Base-by-base conservation (phyloP, 73 alveolate genomes). In the Paramecium tetraurelia region DNA sequence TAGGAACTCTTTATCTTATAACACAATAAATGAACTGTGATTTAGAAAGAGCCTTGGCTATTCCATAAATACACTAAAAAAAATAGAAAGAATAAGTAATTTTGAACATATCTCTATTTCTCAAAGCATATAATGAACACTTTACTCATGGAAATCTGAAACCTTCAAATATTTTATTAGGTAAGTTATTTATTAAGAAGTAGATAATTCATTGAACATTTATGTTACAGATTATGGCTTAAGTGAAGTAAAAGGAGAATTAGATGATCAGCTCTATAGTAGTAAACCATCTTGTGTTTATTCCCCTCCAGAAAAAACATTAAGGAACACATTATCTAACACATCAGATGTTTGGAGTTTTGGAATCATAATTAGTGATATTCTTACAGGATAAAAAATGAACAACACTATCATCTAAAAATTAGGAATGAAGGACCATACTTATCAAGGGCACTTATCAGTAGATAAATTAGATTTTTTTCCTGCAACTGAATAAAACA, bases 321-420 rank as follows among this genome's bases (percentile, higher is more conserved):
- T 72, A 29, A 38, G 27, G n/a, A 72, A 72, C 35, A 36, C 20
- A 72, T 72, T 72, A 38, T 20, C 86, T 4, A 72, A 36, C 7
- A 72, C 86, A 33, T 72, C 86, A 12, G 90, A 80, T 44, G 72
- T 80, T 18, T 80, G 90, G 90, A 44, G 76, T 44, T 80, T 80
- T 31, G 90, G 90, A 11, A 24, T 80, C 8, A 80, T 80, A n/a
- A 44, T 80, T 2, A 40, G 33, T 80, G 90, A 80, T 43, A 22
- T 41, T 20, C 50, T 80, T 12, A 43, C 90, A 43, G 84, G 84
- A 7, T 63, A 63, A 27, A 31, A 31, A 63, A 33, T 33, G 20
- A 63, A 27, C 27, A 10, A 63, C 5, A 7, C 50, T 4, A 11
- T 63, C 12, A 63, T 63, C 12, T 63, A 63, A 63, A 63, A 63